Evolutionary conservation across 192 early-diverging fungal species (phyloP).

Genomic region (Entomortierella beljakovae): DNA sequence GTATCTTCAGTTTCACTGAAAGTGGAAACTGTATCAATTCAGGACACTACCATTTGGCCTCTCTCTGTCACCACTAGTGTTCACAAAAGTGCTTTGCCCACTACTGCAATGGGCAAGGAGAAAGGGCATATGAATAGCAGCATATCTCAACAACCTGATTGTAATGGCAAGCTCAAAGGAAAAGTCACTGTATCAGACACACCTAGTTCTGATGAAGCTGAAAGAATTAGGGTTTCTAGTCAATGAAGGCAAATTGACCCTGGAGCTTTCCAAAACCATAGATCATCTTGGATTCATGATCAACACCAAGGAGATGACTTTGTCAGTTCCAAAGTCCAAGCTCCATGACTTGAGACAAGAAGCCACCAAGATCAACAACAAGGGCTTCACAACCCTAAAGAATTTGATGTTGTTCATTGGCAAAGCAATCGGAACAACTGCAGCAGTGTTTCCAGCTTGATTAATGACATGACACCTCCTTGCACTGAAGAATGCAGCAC

Average conservation of each 20-base stretch:
- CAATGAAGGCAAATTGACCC: constrained; percentile 18
- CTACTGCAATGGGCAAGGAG: constrained; percentile 32
- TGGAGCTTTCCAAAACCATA: constrained; percentile 8
- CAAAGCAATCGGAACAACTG: constrained; percentile 17
- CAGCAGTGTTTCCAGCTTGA: constrained; percentile 34
- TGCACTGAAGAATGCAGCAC: constrained; percentile 27
- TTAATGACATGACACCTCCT: constrained; percentile 34
- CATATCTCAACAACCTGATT: constrained; percentile 43
- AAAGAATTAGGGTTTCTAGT: constrained; percentile 11
- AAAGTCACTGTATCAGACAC: background rate
- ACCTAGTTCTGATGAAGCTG: constrained; percentile 6
- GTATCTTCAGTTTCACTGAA: constrained; percentile 25
- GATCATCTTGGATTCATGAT: constrained; percentile 26
- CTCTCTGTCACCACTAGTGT: constrained; percentile 2
- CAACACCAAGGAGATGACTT: constrained; percentile 23
- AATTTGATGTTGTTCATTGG: constrained; percentile 26
- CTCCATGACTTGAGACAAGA: constrained; percentile 23
- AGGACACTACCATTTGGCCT: constrained; percentile 6
- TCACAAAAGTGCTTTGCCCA: constrained; percentile 35
- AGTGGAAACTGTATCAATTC: constrained; percentile 1
- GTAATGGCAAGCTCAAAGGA: background rate
- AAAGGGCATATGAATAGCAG: constrained; percentile 30
- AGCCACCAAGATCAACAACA: constrained; percentile 18
- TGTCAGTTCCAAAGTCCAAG: constrained; percentile 27
- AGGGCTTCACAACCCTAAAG: constrained; percentile 8